Evolutionary conservation across 2,329 filamentous ascomycete species (phyloP).

Genomic region (Escovopsis weberi): DNA sequence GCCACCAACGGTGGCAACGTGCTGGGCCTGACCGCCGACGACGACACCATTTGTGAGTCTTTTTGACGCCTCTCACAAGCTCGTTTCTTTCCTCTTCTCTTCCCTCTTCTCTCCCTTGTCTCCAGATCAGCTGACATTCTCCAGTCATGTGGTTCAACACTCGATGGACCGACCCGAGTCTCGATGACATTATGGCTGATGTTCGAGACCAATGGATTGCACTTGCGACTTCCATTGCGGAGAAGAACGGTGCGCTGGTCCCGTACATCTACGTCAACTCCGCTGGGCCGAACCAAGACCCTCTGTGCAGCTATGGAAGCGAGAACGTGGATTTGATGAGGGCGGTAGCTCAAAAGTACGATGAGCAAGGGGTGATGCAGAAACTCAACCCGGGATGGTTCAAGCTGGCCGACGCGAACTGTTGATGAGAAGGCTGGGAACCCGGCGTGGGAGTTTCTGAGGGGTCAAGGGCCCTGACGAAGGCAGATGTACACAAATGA

Average conservation of each 20-base stretch:
- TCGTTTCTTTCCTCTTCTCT: too few relatives aligned
- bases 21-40: constrained; percentile 3
- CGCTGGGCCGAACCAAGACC: constrained; percentile 22
- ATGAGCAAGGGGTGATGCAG: constrained; percentile 19
- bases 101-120: too few relatives aligned
- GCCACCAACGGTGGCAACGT: constrained; percentile 4
- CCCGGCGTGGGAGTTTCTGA: too few relatives aligned
- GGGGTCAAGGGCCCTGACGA: too few relatives aligned
- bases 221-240: constrained; percentile 1
- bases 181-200: constrained; percentile 3
- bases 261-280: constrained; percentile 27
- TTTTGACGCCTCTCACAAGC: background rate
- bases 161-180: constrained; percentile 5
- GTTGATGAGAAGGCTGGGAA: background rate
- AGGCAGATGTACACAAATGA: too few relatives aligned
- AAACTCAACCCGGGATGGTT: constrained; percentile 16
- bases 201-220: constrained; percentile 3
- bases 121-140: background rate
- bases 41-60: constrained; percentile 6
- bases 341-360: constrained; percentile 16
- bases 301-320: constrained; percentile 22
- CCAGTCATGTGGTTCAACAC: constrained; percentile 6
- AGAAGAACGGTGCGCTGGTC: constrained; percentile 3
- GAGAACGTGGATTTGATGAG: constrained; percentile 19
- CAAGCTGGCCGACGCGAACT: constrained; percentile 5